A percentile compares a stretch with the other conserved stretches of the same genome.
Conservation (phyloP, 2,329 filamentous ascomycete genomes). For the Allantophomopsis lycopodina region DNA sequence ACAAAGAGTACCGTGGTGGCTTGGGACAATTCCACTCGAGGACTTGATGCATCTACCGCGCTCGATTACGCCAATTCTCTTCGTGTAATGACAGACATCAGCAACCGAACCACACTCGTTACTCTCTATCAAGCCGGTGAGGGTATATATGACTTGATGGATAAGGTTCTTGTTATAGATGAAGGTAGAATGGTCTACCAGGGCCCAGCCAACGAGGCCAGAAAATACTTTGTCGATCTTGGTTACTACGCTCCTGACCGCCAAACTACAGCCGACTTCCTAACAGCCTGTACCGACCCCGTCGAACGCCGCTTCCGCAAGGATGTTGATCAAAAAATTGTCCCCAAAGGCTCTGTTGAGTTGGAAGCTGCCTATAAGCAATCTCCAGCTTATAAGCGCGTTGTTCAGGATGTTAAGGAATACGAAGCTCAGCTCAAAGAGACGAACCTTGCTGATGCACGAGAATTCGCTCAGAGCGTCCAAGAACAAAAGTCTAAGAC, state of each 20-base stretch:
- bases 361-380: conserved; percentile 51
- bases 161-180: conserved; percentile 56
- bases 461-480: conserved; percentile 52
- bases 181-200: conserved; percentile 54
- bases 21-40: conserved; percentile 56
- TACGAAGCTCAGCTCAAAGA: conserved; percentile 44
- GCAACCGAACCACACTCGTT: conserved; percentile 44
- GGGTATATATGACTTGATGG: conserved; percentile 54
- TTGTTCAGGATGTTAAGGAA: conserved; percentile 44
- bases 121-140: conserved; percentile 60
- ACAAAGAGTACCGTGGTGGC: conserved; percentile 32
- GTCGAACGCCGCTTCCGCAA: conserved; percentile 54
- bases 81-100: conserved; percentile 47
- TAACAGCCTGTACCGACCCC: conserved; percentile 52
- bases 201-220: conserved; percentile 41
- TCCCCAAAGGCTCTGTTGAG: conserved; percentile 47
- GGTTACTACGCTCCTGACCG: conserved; percentile 49
- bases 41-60: conserved; percentile 55
- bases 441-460: conserved; percentile 44
- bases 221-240: conserved; percentile 48
- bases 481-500: conserved; percentile 54
- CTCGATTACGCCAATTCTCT: conserved; percentile 43
- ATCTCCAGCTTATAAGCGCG: conserved; percentile 44
- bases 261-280: conserved; percentile 50
- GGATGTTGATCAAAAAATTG: conserved; percentile 35